These are phyloP conservation scores for Monoraphidium neglectum DNA, from an alignment of 139 green algal species.

Conservation along the genomic window DNA sequence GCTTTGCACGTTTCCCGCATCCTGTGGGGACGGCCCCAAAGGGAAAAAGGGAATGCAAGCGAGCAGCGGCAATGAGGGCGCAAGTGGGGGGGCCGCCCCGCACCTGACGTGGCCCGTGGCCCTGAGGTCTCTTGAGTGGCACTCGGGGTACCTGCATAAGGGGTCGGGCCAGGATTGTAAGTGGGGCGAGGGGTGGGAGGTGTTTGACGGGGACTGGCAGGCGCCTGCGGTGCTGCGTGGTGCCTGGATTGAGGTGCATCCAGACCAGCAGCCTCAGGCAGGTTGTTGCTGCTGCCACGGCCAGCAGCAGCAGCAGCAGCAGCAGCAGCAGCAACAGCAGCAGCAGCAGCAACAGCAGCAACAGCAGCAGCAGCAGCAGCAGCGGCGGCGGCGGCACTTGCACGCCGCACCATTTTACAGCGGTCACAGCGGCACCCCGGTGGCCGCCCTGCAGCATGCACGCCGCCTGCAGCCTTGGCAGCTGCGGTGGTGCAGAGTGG, in stretches of 20 bases:
- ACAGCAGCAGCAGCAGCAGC: too few relatives aligned
- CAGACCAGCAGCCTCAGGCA: background rate
- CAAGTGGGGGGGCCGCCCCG: background rate
- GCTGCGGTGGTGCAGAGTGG: too few relatives aligned
- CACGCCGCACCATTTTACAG: slow-evolving; percentile 75
- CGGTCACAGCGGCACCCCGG: slow-evolving; percentile 56
- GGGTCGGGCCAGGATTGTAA: background rate
- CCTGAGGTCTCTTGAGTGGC: slow-evolving; percentile 54
- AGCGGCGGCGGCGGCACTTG: too few relatives aligned
- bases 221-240: too few relatives aligned
- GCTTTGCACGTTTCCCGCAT: background rate
- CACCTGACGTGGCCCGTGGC: slow-evolving; percentile 44
- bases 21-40: slow-evolving; percentile 1
- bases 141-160: slow-evolving; percentile 52
- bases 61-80: background rate
- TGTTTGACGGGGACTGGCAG: background rate
- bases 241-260: too few relatives aligned
- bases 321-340: too few relatives aligned
- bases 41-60: slow-evolving; percentile 1
- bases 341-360: too few relatives aligned
- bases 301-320: too few relatives aligned
- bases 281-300: background rate
- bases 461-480: background rate
- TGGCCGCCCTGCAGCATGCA: slow-evolving; percentile 62
- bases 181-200: background rate